phyloP scores from a whole-genome alignment of 139 green algal genomes.

The Chlamydomonas sp. region DNA sequence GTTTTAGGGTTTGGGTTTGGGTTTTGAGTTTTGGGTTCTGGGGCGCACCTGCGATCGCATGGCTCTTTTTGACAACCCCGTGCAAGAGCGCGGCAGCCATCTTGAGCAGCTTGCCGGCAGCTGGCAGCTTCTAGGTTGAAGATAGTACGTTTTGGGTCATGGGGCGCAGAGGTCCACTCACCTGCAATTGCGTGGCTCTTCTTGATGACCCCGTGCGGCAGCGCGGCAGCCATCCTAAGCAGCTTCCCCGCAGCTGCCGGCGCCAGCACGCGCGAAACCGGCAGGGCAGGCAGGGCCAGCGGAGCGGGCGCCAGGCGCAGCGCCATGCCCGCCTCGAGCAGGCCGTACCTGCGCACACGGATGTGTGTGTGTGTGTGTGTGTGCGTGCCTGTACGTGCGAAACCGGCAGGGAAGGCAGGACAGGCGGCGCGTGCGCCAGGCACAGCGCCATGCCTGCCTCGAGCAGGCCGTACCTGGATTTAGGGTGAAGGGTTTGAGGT shows the following conservation, averaged over 20 bases:
- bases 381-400: too few species aligned
- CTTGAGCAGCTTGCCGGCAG: background rate
- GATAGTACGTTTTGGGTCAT: too few species aligned
- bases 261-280: background rate
- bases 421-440: too few species aligned
- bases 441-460: constrained; percentile 14
- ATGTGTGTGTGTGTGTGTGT: too few species aligned
- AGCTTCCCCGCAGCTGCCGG: background rate
- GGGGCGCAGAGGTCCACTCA: background rate
- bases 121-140: too few species aligned
- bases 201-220: constrained; percentile 12
- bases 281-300: background rate
- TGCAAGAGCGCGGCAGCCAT: background rate
- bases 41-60: constrained; percentile 6
- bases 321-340: background rate
- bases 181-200: constrained; percentile 12
- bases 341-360: background rate
- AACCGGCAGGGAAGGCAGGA: too few species aligned
- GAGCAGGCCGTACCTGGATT: constrained; percentile 6
- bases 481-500: too few species aligned
- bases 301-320: too few species aligned
- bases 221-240: background rate
- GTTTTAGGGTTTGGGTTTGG: too few species aligned
- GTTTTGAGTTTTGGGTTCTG: too few species aligned
- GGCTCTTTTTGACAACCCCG: constrained; percentile 10